Evolutionary conservation across 805 yeast genomes (phyloP).

Genomic region (Hanseniaspora lindneri): DNA sequence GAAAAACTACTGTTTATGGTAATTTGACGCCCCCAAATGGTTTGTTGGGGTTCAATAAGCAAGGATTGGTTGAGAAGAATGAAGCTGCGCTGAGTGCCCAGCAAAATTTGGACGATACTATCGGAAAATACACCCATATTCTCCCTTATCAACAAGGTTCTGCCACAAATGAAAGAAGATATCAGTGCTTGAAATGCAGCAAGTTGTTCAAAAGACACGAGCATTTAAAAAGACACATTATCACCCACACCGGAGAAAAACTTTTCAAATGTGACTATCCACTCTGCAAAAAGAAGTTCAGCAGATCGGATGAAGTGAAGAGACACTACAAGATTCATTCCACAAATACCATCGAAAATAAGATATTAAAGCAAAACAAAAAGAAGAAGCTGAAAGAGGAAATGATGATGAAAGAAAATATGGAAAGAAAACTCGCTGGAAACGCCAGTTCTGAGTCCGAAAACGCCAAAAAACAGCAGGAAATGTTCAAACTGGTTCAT

Average conservation of each 20-base stretch:
- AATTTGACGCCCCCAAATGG: not conserved
- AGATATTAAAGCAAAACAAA: conserved; percentile 24
- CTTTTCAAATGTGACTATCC: conserved; percentile 78
- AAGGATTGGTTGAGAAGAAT: no score
- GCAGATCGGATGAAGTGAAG: conserved; percentile 75
- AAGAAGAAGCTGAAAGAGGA: not conserved
- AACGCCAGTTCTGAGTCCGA: not conserved
- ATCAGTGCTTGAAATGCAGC: conserved; percentile 71
- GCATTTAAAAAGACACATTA: conserved; percentile 81
- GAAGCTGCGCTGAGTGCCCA: not conserved
- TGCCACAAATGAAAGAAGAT: conserved; percentile 24
- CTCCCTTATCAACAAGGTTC: not conserved
- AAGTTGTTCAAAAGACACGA: conserved; percentile 81
- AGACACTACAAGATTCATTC: conserved; percentile 74
- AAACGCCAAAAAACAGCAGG: not conserved
- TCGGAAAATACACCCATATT: not conserved
- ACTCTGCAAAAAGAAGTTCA: conserved; percentile 70
- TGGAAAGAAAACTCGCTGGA: not conserved
- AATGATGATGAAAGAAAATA: not conserved
- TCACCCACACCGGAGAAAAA: conserved; percentile 89
- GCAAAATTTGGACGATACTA: not conserved
- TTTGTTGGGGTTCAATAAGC: not conserved
- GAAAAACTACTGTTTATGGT: no score
- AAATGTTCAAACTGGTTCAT: not conserved
- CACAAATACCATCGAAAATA: conserved; percentile 39